Evolutionary conservation across 768 basidiomycete species (phyloP).

Genomic region (Trametes villosa): DNA sequence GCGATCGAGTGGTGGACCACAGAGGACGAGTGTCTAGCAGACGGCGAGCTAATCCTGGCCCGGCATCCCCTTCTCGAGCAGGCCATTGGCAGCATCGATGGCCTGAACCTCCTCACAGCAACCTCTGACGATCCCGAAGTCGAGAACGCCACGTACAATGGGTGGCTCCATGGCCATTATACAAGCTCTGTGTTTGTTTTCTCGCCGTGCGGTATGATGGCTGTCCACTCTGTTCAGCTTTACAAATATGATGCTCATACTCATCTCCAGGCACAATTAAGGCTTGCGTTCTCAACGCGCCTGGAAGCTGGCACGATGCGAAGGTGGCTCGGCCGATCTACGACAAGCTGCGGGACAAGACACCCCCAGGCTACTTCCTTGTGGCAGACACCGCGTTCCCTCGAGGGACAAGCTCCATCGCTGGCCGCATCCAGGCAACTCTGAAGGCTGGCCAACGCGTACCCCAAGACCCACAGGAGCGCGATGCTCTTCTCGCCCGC

Average conservation of each 20-base stretch:
- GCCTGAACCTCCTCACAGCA: conserved; percentile 43
- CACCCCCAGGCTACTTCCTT: conserved; percentile 47
- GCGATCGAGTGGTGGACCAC: conserved; percentile 34
- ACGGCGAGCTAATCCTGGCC: conserved; percentile 34
- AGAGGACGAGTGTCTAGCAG: conserved; percentile 34
- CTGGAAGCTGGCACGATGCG: conserved; percentile 56
- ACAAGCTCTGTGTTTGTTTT: conserved; percentile 45
- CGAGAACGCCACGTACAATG: conserved; percentile 52
- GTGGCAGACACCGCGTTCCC: conserved; percentile 54
- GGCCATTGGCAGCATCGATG: conserved; percentile 48
- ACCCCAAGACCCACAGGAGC: conserved; percentile 21
- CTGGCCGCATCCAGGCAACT: conserved; percentile 42
- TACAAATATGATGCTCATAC: background rate
- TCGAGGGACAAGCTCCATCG: conserved; percentile 36
- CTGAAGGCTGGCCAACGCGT: conserved; percentile 39
- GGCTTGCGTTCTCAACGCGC: conserved; percentile 41
- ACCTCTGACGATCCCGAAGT: conserved; percentile 43
- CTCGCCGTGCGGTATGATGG: conserved; percentile 31
- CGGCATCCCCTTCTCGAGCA: conserved; percentile 39
- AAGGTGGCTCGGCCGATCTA: conserved; percentile 46
- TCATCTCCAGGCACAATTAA: conserved; percentile 41
- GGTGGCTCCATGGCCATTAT: conserved; percentile 47
- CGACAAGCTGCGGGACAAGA: conserved; percentile 36
- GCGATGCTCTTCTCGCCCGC: conserved; percentile 31
- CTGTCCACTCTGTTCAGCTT: background rate